A percentile compares a stretch with the other conserved stretches of the same genome.
Evolutionary conservation across 495 filamentous ascomycete species (phyloP).

Genomic region (Penicillium cosmopolitanum): DNA sequence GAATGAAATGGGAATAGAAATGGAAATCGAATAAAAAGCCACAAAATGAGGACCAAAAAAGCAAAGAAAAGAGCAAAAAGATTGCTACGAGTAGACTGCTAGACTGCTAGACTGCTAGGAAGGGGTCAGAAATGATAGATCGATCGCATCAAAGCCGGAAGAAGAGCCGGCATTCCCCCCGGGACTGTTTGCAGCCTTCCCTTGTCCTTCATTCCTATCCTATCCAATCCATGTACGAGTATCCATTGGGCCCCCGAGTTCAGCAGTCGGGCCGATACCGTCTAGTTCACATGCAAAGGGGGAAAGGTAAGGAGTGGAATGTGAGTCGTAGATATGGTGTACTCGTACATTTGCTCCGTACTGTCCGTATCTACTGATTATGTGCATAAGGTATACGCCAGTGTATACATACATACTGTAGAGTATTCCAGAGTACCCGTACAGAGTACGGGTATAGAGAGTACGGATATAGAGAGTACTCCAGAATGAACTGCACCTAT

Average conservation of each 20-base stretch:
- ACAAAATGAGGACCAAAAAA: not conserved
- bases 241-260: not conserved
- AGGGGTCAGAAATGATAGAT: not conserved
- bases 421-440: not conserved
- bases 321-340: constrained; percentile 13
- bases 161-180: too few species aligned
- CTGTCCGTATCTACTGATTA: too few species aligned
- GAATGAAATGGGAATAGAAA: not conserved
- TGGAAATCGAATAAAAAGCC: not conserved
- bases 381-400: too few species aligned
- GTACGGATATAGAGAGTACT: too few species aligned
- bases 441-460: too few species aligned
- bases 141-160: not conserved
- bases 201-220: not conserved
- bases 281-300: constrained; percentile 20
- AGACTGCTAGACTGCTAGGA: not conserved
- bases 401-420: not conserved
- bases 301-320: constrained; percentile 10
- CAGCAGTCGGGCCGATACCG: constrained; percentile 21
- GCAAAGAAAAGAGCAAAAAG: not conserved
- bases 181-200: too few species aligned
- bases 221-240: too few species aligned
- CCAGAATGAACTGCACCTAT: too few species aligned
- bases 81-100: not conserved
- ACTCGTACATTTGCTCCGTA: not conserved